Conservation (phyloP, 2,329 filamentous ascomycete species). For the Fusarium nelsonii region DNA sequence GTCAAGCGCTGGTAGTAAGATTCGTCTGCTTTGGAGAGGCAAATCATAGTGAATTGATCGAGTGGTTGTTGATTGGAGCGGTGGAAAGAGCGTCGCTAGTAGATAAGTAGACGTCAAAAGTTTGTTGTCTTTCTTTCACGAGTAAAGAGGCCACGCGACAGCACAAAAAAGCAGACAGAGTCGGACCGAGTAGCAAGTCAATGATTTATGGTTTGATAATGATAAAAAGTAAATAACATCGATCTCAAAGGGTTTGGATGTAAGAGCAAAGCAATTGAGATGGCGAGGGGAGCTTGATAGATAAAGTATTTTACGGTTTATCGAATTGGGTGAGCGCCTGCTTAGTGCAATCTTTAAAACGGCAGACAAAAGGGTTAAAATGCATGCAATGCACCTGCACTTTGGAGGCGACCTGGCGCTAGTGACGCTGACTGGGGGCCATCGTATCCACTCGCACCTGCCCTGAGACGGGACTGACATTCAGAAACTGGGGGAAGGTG, state of each 20-base stretch:
- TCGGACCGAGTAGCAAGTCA: conserved; percentile 7
- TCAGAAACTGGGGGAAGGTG: conserved; percentile 31
- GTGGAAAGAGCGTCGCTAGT: background rate
- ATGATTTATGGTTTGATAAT: conserved; percentile 11
- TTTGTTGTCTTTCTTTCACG: conserved; percentile 8
- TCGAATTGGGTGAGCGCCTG: background rate
- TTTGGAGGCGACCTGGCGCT: conserved; percentile 7
- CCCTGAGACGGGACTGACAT: conserved; percentile 10
- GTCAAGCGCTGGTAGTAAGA: conserved; percentile 60
- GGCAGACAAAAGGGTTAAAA: conserved; percentile 38
- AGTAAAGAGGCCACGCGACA: conserved; percentile 27
- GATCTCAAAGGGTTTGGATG: background rate
- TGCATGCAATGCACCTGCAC: conserved; percentile 28
- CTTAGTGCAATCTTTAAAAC: conserved; percentile 14
- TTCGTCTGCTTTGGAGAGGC: conserved; percentile 67
- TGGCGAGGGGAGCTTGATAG: conserved; percentile 7
- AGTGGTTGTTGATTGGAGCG: conserved; percentile 4
- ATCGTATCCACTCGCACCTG: conserved; percentile 22
- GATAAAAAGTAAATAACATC: background rate
- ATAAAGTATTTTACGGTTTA: conserved; percentile 17
- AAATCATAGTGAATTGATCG: conserved; percentile 57
- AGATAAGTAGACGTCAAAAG: conserved; percentile 11
- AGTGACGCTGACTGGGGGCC: conserved; percentile 6
- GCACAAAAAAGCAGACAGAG: conserved; percentile 1
- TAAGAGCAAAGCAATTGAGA: background rate